Base-by-base conservation (phyloP, 2,329 filamentous ascomycete genomes). In the Hymenoscyphus fraxineus region DNA sequence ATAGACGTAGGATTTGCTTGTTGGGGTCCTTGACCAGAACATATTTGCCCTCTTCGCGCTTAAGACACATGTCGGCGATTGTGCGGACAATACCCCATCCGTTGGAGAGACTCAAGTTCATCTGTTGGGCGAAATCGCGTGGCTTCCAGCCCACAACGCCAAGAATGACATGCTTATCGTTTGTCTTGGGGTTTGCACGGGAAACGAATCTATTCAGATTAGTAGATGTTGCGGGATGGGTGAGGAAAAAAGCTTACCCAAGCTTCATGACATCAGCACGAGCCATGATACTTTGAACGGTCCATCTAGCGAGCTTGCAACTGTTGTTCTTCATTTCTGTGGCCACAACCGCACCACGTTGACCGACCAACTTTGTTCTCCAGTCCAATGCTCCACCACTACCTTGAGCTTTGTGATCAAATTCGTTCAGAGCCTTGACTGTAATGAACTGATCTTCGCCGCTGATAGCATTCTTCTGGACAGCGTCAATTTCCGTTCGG, bases 251-350 rank as follows among this genome's bases (percentile, higher is more conserved):
- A 54, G 83, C 88, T 70, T 83, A 93, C 90, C 92, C 95, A 78
- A 99, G 88, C 84, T 98, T 99, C 93, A 99, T 97, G 71, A 93
- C 84, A 77, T 99, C 95, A n/a, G 95, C 93, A 81, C 93, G 93
- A 77, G 94, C 93, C 65, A 99, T 87, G 75, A 99, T 97, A 76
- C 90, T 92, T 83, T 99, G 95, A 55, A 94, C 92, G 39, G 95
- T 97, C 95, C 95, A 99, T 77, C 95, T 85, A 65, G 95, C 95
- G 68, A 99, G 88, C 84, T 99, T 99, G 90, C 92, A 96, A 76
- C 88, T 93, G 86, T 99, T 99, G 87, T 99, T 99, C 91, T 99
- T 99, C 95, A 99, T 99, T 83, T 99, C 95, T 13, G 95, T 99
- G 22, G 95, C 95, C 32, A 99, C 91, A 55, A 99, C 94, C 64